Evolutionary conservation across 495 filamentous ascomycete species (phyloP).

Genomic region (Tuber umbilicatum): DNA sequence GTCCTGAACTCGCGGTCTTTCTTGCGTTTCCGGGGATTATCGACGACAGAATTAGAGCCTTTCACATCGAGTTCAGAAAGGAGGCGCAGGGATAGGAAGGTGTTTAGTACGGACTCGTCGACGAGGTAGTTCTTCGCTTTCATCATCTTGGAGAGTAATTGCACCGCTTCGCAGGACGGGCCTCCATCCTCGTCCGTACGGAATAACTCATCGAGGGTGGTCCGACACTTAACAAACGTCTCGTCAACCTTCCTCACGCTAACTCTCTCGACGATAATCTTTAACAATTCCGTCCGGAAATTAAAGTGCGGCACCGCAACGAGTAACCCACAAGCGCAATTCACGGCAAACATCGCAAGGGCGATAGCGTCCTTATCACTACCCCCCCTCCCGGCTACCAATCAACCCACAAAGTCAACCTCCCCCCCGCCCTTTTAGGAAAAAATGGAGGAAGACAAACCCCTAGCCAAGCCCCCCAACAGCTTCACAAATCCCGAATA

Average conservation of each 20-base stretch:
- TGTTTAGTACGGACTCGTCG: constrained; percentile 78
- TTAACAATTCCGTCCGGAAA: constrained; percentile 76
- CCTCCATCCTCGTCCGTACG: constrained; percentile 80
- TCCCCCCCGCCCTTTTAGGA: background rate
- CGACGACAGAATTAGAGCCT: constrained; percentile 65
- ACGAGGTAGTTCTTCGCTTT: constrained; percentile 71
- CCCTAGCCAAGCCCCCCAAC: constrained; percentile 53
- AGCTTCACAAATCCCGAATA: constrained; percentile 79
- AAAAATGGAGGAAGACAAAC: constrained; percentile 18
- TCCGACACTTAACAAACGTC: constrained; percentile 69
- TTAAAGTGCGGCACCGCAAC: constrained; percentile 89
- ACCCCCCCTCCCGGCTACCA: constrained; percentile 2
- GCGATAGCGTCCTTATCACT: constrained; percentile 12
- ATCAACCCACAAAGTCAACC: constrained; percentile 9
- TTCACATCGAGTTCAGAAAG: constrained; percentile 80
- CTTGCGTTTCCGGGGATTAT: constrained; percentile 46
- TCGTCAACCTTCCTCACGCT: constrained; percentile 60
- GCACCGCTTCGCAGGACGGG: constrained; percentile 77
- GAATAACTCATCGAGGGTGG: constrained; percentile 75
- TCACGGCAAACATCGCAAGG: constrained; percentile 67
- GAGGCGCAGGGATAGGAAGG: constrained; percentile 82
- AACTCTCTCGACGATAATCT: constrained; percentile 77
- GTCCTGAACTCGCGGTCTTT: constrained; percentile 58
- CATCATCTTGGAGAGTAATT: constrained; percentile 87
- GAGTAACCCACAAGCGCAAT: constrained; percentile 73